Evolutionary conservation across 2,329 filamentous ascomycete species (phyloP).

Genomic region (Exophiala oligosperma): DNA sequence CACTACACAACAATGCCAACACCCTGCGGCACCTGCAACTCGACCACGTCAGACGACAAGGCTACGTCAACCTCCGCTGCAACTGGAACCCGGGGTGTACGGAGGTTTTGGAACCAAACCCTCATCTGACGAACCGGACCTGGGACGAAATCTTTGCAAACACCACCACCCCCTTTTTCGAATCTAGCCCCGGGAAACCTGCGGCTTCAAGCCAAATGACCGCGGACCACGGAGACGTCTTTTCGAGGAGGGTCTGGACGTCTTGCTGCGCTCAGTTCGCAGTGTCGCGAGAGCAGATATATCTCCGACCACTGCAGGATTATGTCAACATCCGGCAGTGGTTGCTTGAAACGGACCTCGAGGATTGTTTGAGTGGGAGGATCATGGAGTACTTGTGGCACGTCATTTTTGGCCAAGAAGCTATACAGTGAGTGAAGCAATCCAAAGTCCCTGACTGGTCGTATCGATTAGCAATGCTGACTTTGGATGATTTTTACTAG

Average conservation of each 20-base stretch:
- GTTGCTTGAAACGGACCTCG: conserved; percentile 48
- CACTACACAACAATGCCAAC: conserved; percentile 43
- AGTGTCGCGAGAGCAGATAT: conserved; percentile 49
- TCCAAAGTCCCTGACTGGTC: neutral
- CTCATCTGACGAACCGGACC: conserved; percentile 45
- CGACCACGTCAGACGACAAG: conserved; percentile 51
- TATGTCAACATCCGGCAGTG: conserved; percentile 52
- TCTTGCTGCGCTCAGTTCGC: conserved; percentile 58
- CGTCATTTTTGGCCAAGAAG: conserved; percentile 59
- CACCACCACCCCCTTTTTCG: conserved; percentile 27
- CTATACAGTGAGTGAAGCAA: conserved; percentile 44
- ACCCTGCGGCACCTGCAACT: conserved; percentile 52
- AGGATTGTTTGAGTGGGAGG: conserved; percentile 52
- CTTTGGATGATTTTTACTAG: neutral
- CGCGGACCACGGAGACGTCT: neutral
- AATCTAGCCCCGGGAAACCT: neutral
- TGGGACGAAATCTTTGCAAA: neutral
- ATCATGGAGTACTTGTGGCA: conserved; percentile 63
- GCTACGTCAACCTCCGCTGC: conserved; percentile 62
- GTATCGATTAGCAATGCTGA: neutral
- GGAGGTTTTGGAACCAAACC: conserved; percentile 41
- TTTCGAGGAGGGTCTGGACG: neutral
- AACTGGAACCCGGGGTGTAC: conserved; percentile 56
- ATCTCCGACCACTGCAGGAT: conserved; percentile 46
- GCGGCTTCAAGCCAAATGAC: neutral